Conservation (phyloP, 805 yeast genomes). For the Candida adriatica region DNA sequence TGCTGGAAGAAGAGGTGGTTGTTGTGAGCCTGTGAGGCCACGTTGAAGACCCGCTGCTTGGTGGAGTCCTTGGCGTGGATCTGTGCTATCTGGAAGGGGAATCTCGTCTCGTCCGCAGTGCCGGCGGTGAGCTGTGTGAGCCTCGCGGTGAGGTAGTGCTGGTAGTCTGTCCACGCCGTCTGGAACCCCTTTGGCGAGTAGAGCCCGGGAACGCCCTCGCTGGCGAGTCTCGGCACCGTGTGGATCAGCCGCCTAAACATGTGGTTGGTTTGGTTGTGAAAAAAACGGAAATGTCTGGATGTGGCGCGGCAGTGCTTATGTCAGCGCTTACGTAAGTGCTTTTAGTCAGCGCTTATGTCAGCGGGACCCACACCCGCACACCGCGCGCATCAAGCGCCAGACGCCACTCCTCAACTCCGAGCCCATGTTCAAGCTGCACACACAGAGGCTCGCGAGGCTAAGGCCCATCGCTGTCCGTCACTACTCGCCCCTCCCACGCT, state of each 20-base stretch:
- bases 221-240: conserved; percentile 51
- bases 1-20: conserved; percentile 85
- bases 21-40: conserved; percentile 86
- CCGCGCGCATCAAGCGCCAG: no score
- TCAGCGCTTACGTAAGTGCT: no score
- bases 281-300: no score
- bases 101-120: conserved; percentile 69
- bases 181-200: conserved; percentile 61
- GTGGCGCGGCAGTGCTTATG: no score
- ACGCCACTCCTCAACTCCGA: no score
- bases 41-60: conserved; percentile 68
- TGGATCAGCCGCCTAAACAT: conserved; percentile 36
- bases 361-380: no score
- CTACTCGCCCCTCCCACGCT: conserved; percentile 18
- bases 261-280: no score
- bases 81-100: conserved; percentile 63
- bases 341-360: no score
- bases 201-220: conserved; percentile 44
- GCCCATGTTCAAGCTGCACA: conserved; percentile 1
- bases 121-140: conserved; percentile 64
- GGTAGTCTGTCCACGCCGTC: conserved; percentile 78
- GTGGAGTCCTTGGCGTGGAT: conserved; percentile 62
- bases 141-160: conserved; percentile 52
- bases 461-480: conserved; percentile 2
- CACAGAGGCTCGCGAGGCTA: neutral